Conservation (phyloP, 768 basidiomycete genomes). For the Pleurotus salmoneostramineus region DNA sequence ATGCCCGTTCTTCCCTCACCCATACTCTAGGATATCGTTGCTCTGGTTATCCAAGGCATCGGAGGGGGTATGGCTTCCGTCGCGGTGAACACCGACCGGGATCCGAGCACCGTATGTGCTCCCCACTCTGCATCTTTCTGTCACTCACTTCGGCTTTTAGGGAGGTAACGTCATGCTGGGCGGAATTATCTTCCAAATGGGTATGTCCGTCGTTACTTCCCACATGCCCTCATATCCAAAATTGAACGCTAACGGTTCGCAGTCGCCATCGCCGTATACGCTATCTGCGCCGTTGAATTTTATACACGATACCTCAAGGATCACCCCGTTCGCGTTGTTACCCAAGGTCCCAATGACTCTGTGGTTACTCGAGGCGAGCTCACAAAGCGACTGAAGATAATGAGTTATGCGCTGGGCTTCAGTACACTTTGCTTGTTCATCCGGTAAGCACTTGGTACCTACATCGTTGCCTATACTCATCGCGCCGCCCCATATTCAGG, state of each 20-base stretch:
- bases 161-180: conserved; percentile 51
- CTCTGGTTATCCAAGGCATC: conserved; percentile 59
- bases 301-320: neutral
- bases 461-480: neutral
- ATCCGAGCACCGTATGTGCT: conserved; percentile 6
- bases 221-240: neutral
- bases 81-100: conserved; percentile 14
- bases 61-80: conserved; percentile 56
- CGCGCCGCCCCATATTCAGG: conserved; percentile 14
- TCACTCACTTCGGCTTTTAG: conserved; percentile 13
- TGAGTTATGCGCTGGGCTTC: conserved; percentile 29
- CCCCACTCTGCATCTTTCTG: no score
- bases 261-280: neutral
- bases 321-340: neutral
- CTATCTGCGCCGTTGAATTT: neutral
- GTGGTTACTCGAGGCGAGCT: conserved; percentile 9
- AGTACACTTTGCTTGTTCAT: conserved; percentile 46
- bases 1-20: neutral
- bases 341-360: neutral
- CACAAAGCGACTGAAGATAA: conserved; percentile 20
- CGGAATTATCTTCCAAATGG: conserved; percentile 59
- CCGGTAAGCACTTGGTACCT: conserved; percentile 26
- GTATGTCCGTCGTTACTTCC: conserved; percentile 14
- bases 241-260: no score
- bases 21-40: conserved; percentile 42